Conservation (phyloP, 257 asterid genomes). For the Voacanga thouarsii region DNA sequence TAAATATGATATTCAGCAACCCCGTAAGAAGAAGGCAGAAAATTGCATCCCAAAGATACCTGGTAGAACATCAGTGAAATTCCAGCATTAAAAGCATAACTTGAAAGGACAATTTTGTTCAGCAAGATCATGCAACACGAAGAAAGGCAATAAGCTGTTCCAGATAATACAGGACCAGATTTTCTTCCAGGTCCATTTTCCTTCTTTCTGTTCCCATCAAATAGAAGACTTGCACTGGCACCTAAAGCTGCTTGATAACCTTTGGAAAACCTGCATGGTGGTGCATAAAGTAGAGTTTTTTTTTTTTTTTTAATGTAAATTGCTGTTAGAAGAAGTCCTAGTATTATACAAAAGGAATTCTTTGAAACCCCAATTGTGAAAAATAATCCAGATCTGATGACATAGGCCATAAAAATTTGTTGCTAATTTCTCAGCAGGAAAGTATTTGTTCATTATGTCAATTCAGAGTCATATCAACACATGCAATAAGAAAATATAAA, state of each 20-base stretch:
- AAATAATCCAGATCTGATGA: neutral
- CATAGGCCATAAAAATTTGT: neutral
- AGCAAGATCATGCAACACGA: conserved; percentile 53
- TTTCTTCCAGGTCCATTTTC: conserved; percentile 31
- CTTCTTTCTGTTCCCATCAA: conserved; percentile 26
- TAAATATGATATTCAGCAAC: neutral
- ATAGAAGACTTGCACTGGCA: neutral
- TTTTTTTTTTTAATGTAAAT: neutral
- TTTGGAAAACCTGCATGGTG: conserved; percentile 24
- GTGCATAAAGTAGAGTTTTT: neutral
- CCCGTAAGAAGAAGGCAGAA: neutral
- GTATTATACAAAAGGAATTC: neutral
- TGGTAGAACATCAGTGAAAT: conserved; percentile 49
- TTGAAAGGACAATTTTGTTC: conserved; percentile 46
- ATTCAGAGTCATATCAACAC: neutral
- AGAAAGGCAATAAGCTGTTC: conserved; percentile 48
- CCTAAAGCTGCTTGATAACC: conserved; percentile 18
- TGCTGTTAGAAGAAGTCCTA: neutral
- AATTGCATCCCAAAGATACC: conserved; percentile 20
- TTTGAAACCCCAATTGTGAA: neutral
- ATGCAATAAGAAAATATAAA: neutral
- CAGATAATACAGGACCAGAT: conserved; percentile 38
- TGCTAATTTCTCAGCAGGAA: neutral
- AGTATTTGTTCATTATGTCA: neutral
- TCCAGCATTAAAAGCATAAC: conserved; percentile 46